Conservation (phyloP, 2,329 filamentous ascomycete genomes). For the Trichoderma hamatum region DNA sequence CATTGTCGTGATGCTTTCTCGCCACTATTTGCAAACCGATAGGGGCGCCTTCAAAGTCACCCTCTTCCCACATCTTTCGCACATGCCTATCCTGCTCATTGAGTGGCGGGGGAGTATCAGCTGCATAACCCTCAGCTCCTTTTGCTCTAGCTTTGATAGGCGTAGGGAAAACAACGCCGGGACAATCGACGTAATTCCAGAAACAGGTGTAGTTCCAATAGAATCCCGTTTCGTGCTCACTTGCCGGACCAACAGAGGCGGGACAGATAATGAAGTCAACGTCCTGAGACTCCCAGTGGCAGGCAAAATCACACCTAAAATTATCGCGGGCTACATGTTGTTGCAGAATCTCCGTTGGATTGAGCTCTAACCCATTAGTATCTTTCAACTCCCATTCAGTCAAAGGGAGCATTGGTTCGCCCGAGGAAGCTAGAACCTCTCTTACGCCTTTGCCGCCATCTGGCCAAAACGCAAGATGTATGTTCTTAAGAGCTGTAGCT, state of each 20-base stretch:
- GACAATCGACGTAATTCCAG: constrained; percentile 41
- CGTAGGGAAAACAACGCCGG: constrained; percentile 35
- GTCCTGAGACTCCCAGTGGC: constrained; percentile 33
- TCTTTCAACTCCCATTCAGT: constrained; percentile 35
- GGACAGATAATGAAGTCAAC: constrained; percentile 38
- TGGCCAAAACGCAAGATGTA: constrained; percentile 33
- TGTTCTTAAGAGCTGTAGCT: constrained; percentile 28
- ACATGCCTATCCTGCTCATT: constrained; percentile 7
- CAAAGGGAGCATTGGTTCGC: constrained; percentile 37
- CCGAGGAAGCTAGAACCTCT: constrained; percentile 29
- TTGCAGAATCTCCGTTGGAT: neutral
- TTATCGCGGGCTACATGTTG: constrained; percentile 8
- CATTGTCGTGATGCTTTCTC: constrained; percentile 41
- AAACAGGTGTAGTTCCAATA: constrained; percentile 39
- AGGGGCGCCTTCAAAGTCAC: constrained; percentile 28
- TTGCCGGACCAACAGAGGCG: constrained; percentile 33
- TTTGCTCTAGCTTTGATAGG: constrained; percentile 27
- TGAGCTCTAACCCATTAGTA: constrained; percentile 15
- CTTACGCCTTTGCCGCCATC: constrained; percentile 32
- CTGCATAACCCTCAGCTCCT: constrained; percentile 24
- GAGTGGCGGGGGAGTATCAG: neutral
- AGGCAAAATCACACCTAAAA: constrained; percentile 4
- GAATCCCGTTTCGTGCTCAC: constrained; percentile 30
- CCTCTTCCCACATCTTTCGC: constrained; percentile 16
- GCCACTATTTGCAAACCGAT: constrained; percentile 34